These are phyloP conservation scores for Xylaria sp. DNA, from an alignment of 2,329 filamentous ascomycete genomes.

Conservation along the genomic window DNA sequence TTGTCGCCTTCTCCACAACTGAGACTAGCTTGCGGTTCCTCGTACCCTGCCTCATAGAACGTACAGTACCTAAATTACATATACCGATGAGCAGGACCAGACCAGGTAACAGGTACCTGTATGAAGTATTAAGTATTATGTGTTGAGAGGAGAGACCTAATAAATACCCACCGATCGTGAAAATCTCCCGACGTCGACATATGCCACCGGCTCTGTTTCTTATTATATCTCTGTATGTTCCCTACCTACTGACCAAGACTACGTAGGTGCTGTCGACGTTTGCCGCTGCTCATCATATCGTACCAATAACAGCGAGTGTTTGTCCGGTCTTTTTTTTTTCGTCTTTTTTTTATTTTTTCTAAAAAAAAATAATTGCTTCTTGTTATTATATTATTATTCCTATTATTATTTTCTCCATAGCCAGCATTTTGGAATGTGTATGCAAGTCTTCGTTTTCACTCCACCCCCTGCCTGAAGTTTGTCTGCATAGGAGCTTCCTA, in stretches of 20 bases:
- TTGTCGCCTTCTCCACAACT: conserved; percentile 46
- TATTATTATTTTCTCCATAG: not conserved
- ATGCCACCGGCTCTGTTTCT: conserved; percentile 43
- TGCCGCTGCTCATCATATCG: conserved; percentile 14
- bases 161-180: conserved; percentile 42
- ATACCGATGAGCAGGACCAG: conserved; percentile 42
- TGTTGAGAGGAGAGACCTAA: conserved; percentile 31
- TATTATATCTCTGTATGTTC: conserved; percentile 41
- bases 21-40: conserved; percentile 41
- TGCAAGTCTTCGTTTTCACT: conserved; percentile 17
- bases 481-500: conserved; percentile 10
- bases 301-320: conserved; percentile 16
- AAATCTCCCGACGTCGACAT: conserved; percentile 46
- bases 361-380: not conserved
- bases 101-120: conserved; percentile 36
- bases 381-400: not conserved
- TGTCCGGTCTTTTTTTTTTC: not conserved
- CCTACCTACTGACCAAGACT: conserved; percentile 28
- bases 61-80: conserved; percentile 41
- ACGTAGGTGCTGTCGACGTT: conserved; percentile 15
- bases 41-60: conserved; percentile 38
- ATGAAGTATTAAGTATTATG: conserved; percentile 7
- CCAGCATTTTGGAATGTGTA: conserved; percentile 22
- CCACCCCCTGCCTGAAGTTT: conserved; percentile 4
- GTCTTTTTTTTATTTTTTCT: too few relatives aligned